These are phyloP conservation scores for Colletotrichum musicola DNA, from an alignment of 2,329 filamentous ascomycete species.

Conservation along the genomic window DNA sequence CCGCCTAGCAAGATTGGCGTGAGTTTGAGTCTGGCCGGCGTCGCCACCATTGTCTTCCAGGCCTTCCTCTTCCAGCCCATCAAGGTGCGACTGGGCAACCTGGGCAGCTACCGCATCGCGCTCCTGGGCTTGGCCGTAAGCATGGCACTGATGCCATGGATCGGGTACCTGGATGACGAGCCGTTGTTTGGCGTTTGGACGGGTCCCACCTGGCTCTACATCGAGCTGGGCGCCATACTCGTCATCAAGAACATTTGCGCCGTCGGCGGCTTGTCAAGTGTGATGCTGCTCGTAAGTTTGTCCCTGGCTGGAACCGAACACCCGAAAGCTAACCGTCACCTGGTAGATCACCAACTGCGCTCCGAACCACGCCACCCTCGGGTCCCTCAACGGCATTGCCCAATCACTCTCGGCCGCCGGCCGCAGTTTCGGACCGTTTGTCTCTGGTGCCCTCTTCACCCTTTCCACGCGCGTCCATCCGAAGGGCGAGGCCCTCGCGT, in stretches of 20 bases:
- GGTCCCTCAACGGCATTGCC: conserved; percentile 91
- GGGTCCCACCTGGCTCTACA: conserved; percentile 79
- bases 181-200: conserved; percentile 69
- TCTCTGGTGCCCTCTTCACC: conserved; percentile 89
- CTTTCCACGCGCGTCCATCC: conserved; percentile 78
- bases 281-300: conserved; percentile 80
- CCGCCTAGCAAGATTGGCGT: conserved; percentile 86
- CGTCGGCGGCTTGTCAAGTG: conserved; percentile 90
- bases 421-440: conserved; percentile 87
- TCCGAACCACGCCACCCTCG: conserved; percentile 85
- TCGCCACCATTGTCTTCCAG: conserved; percentile 91
- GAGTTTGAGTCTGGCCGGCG: conserved; percentile 84
- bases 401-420: conserved; percentile 94
- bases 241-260: conserved; percentile 91
- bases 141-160: conserved; percentile 90
- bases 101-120: conserved; percentile 83
- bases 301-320: too few relatives aligned
- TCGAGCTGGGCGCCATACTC: conserved; percentile 83
- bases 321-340: not conserved
- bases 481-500: conserved; percentile 87
- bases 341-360: conserved; percentile 91
- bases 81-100: conserved; percentile 84
- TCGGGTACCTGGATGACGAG: conserved; percentile 78
- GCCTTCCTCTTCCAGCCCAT: conserved; percentile 85
- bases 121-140: conserved; percentile 84